Conservation (phyloP, 2,329 filamentous ascomycete genomes). For the Paraphoma chrysanthemicola region DNA sequence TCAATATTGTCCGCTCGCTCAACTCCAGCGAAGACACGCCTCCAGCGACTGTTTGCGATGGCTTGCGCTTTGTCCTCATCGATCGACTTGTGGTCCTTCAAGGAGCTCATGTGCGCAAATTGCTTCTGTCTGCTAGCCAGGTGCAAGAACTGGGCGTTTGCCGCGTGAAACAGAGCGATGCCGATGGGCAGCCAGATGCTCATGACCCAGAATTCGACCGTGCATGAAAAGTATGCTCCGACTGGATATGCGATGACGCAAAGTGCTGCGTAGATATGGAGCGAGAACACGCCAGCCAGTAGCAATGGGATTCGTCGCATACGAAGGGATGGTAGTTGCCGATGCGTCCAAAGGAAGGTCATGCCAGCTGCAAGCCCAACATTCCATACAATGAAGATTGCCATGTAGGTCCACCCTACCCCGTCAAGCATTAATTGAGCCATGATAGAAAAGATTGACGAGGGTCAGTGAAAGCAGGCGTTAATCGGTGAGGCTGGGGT, state of each 20-base stretch:
- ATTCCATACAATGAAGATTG: constrained; percentile 26
- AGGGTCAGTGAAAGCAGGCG: background rate
- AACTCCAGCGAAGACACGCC: constrained; percentile 27
- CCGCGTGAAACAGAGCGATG: constrained; percentile 41
- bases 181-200: constrained; percentile 40
- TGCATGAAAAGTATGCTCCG: constrained; percentile 30
- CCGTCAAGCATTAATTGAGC: constrained; percentile 15
- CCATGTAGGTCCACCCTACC: constrained; percentile 27
- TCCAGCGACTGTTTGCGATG: constrained; percentile 32
- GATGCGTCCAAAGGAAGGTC: constrained; percentile 31
- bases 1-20: constrained; percentile 35
- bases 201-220: constrained; percentile 42
- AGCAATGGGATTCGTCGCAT: constrained; percentile 40
- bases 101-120: constrained; percentile 30
- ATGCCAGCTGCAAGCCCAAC: constrained; percentile 16
- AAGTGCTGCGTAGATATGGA: constrained; percentile 37
- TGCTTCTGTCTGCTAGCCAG: constrained; percentile 42
- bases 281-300: constrained; percentile 28
- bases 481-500: background rate
- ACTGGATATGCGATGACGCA: constrained; percentile 34
- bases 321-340: constrained; percentile 37
- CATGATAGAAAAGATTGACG: constrained; percentile 13
- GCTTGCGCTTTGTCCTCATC: constrained; percentile 30
- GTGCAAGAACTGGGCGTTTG: constrained; percentile 46
- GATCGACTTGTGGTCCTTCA: constrained; percentile 31